Conservation (phyloP, 257 asterid species). For the Prunella vulgaris region DNA sequence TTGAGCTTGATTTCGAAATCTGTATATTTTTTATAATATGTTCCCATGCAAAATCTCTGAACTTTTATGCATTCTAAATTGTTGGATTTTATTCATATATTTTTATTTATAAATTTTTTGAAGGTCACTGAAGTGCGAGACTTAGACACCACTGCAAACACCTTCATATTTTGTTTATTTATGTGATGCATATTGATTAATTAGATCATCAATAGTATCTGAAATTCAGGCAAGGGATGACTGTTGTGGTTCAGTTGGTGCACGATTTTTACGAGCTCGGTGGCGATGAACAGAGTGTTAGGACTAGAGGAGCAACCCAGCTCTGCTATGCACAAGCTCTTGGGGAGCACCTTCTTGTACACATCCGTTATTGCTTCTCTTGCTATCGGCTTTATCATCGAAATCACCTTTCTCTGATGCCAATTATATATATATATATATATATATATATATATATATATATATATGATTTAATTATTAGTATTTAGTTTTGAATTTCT, state of each 20-base stretch:
- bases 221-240: conserved; percentile 37
- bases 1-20: background rate
- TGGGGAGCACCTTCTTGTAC: conserved; percentile 15
- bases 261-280: conserved; percentile 26
- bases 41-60: too few relatives aligned
- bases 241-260: conserved; percentile 17
- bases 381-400: conserved; percentile 33
- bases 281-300: conserved; percentile 36
- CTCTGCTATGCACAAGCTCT: conserved; percentile 45
- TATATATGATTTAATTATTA: too few relatives aligned
- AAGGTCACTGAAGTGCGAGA: too few relatives aligned
- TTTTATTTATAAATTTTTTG: too few relatives aligned
- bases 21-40: background rate
- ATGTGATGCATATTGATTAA: too few relatives aligned
- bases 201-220: conserved; percentile 42
- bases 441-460: too few relatives aligned
- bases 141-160: too few relatives aligned
- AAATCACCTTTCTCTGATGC: conserved; percentile 45
- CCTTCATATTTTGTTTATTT: too few relatives aligned
- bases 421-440: too few relatives aligned
- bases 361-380: conserved; percentile 41
- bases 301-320: conserved; percentile 74
- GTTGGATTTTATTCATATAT: too few relatives aligned
- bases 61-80: too few relatives aligned
- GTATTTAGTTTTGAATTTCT: too few relatives aligned